phyloP scores from a whole-genome alignment of 2,329 filamentous ascomycete genomes.

The Ascochyta fabae region DNA sequence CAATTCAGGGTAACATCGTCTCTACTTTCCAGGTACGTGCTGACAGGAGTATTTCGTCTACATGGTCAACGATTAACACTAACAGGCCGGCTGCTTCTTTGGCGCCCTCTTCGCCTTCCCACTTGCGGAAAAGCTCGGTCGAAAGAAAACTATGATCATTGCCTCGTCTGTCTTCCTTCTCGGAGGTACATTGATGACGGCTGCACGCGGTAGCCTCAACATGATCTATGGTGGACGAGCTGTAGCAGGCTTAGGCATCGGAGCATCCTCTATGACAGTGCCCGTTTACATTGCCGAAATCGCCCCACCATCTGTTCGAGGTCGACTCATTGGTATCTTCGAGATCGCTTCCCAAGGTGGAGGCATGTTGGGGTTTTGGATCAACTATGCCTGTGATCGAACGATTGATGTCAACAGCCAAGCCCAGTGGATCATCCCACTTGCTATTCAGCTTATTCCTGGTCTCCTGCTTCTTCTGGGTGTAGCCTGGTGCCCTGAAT shows the following conservation, averaged over 20 bases:
- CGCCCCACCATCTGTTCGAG: constrained; percentile 67
- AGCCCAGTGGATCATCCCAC: constrained; percentile 69
- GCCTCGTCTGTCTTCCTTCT: constrained; percentile 54
- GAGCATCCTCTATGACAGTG: constrained; percentile 46
- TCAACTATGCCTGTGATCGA: constrained; percentile 51
- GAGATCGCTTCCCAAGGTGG: constrained; percentile 70
- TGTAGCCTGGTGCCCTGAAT: constrained; percentile 48
- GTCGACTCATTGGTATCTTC: constrained; percentile 70
- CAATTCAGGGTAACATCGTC: constrained; percentile 50
- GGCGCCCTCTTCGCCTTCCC: constrained; percentile 52
- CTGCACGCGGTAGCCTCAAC: constrained; percentile 43
- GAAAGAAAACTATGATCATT: constrained; percentile 57
- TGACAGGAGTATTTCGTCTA: not conserved
- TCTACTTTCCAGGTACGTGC: constrained; percentile 44
- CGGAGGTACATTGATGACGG: constrained; percentile 51
- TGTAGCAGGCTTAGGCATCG: constrained; percentile 49
- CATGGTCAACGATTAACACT: not conserved
- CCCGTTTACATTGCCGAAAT: constrained; percentile 51
- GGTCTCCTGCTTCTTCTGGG: constrained; percentile 47
- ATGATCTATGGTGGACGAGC: constrained; percentile 48
- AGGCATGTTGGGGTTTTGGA: constrained; percentile 57
- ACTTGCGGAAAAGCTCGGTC: constrained; percentile 58
- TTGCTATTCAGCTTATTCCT: constrained; percentile 55
- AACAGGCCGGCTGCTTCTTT: constrained; percentile 46
- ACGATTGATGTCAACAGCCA: constrained; percentile 54